Percentiles rank a stretch among this genome's conserved stretches.
Conservation (phyloP, 768 basidiomycete species). For the Xerocomellus intermedius region DNA sequence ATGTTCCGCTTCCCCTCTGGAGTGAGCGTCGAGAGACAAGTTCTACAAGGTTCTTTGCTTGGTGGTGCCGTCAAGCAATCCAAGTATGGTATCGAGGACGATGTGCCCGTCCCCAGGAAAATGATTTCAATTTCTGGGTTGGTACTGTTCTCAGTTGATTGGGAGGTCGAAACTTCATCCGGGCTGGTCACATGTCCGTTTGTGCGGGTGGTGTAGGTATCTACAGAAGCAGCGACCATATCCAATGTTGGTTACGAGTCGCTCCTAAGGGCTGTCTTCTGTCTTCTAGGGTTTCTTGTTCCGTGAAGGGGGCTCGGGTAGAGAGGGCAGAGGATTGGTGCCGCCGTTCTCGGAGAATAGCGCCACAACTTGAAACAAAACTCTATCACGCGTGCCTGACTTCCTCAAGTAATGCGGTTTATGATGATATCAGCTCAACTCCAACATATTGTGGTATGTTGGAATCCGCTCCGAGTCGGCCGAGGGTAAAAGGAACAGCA, state of each 20-base stretch:
- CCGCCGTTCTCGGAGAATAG: neutral
- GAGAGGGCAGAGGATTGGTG: neutral
- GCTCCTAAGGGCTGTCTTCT: neutral
- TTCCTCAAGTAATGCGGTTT: neutral
- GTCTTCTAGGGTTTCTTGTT: neutral
- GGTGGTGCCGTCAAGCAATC: conserved; percentile 74
- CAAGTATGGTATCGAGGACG: conserved; percentile 65
- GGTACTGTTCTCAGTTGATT: neutral
- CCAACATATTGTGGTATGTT: neutral
- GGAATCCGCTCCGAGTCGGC: neutral
- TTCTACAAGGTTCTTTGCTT: conserved; percentile 49
- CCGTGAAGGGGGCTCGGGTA: neutral
- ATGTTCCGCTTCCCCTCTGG: conserved; percentile 81
- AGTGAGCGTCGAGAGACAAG: conserved; percentile 64
- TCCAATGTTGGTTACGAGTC: neutral
- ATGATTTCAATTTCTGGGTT: conserved; percentile 55
- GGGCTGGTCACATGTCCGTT: neutral
- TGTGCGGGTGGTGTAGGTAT: neutral
- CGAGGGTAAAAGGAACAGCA: neutral
- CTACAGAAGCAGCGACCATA: conserved; percentile 1
- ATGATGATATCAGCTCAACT: neutral
- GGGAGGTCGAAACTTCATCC: neutral
- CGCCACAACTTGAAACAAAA: neutral
- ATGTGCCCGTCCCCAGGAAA: conserved; percentile 83
- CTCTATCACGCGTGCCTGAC: neutral